phyloP scores from a whole-genome alignment of 306 rosid genomes.

The Cucumis melo region DNA sequence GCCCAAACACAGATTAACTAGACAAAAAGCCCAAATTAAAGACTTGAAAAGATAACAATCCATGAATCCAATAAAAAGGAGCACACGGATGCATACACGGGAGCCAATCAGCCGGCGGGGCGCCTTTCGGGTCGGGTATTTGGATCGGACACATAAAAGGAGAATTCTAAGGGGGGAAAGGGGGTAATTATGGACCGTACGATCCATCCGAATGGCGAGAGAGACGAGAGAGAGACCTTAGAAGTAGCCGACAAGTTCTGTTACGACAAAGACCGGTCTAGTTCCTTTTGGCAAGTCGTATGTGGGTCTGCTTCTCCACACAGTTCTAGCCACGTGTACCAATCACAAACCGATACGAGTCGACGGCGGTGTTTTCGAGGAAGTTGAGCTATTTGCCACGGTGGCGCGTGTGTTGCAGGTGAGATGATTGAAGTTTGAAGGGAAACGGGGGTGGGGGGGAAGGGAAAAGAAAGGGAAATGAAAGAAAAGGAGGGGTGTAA shows the following conservation, averaged over 20 bases:
- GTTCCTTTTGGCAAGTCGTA: slow-evolving; percentile 69
- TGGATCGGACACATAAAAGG: slow-evolving; percentile 2
- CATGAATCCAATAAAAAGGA: not conserved
- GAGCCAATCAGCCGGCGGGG: not conserved
- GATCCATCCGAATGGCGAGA: slow-evolving; percentile 9
- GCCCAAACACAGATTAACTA: not conserved
- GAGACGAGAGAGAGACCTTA: not conserved
- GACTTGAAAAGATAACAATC: too few species aligned
- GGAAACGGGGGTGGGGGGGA: too few species aligned
- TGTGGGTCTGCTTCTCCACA: slow-evolving; percentile 15
- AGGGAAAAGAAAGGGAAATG: not conserved
- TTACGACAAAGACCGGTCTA: slow-evolving; percentile 68
- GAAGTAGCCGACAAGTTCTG: slow-evolving; percentile 27
- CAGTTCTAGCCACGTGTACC: slow-evolving; percentile 16
- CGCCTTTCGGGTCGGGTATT: too few species aligned
- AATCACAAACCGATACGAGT: not conserved
- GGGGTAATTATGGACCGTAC: slow-evolving; percentile 21
- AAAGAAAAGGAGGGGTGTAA: slow-evolving; percentile 19
- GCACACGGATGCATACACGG: not conserved
- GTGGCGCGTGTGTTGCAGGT: slow-evolving; percentile 27
- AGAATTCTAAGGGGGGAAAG: not conserved
- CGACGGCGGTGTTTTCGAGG: not conserved
- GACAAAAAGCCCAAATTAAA: not conserved
- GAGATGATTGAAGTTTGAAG: slow-evolving; percentile 14
- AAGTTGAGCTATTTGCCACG: not conserved